Evolutionary conservation across 345 rosid species (phyloP).

Genomic region (Corymbia maculata): DNA sequence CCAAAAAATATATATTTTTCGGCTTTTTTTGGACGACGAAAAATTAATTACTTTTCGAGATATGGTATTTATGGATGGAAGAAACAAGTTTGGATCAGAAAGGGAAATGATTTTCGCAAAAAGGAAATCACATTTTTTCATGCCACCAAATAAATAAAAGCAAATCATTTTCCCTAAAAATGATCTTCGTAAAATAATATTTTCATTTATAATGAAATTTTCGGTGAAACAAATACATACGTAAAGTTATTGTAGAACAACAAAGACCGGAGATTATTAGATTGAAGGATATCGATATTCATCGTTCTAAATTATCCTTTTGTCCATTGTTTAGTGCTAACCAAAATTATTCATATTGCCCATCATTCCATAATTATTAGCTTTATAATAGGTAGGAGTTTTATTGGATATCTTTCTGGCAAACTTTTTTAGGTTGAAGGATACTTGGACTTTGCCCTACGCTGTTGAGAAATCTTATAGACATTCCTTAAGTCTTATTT

Average conservation of each 20-base stretch:
- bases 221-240: fast-evolving
- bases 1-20: too few species aligned
- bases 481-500: not conserved
- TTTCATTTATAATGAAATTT: not conserved
- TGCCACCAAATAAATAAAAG: too few species aligned
- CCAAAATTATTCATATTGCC: not conserved
- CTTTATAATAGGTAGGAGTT: not conserved
- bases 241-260: not conserved
- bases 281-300: not conserved
- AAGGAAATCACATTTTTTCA: too few species aligned
- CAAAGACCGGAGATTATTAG: not conserved
- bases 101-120: too few species aligned
- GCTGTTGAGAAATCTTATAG: not conserved
- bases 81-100: too few species aligned
- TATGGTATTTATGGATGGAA: not conserved
- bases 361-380: not conserved
- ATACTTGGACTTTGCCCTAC: not conserved
- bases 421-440: not conserved
- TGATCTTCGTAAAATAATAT: not conserved
- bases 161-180: too few species aligned
- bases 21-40: too few species aligned
- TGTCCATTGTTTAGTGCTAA: not conserved
- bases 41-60: not conserved
- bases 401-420: not conserved
- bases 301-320: not conserved